A percentile compares a stretch with the other conserved stretches of the same genome.
These are phyloP conservation scores for Zostera marina DNA, from an alignment of 116 monocot species.

Conservation along the genomic window DNA sequence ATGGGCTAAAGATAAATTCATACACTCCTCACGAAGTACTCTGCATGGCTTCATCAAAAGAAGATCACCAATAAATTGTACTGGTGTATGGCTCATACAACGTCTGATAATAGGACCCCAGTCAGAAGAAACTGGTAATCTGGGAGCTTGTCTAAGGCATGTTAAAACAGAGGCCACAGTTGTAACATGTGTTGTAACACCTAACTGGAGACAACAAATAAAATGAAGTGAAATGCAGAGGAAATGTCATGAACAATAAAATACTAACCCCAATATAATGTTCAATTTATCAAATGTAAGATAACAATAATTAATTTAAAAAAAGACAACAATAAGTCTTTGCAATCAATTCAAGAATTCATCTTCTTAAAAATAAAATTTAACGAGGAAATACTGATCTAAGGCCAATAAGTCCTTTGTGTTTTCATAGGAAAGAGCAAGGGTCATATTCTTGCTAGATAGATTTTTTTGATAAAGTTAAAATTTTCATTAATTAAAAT, in stretches of 20 bases:
- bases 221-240: background rate
- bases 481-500: too few species aligned
- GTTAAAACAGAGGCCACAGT: conserved; percentile 43
- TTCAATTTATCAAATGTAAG: background rate
- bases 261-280: too few species aligned
- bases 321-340: too few species aligned
- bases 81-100: conserved; percentile 40
- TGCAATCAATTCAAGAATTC: background rate
- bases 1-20: conserved; percentile 56
- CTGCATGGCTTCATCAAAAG: conserved; percentile 5
- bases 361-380: too few species aligned
- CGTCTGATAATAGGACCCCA: conserved; percentile 71
- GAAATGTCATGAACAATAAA: background rate
- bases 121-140: conserved; percentile 67
- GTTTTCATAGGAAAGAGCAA: too few species aligned
- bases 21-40: conserved; percentile 57
- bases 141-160: conserved; percentile 77
- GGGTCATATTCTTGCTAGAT: too few species aligned
- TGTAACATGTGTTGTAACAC: conserved; percentile 10
- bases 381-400: too few species aligned
- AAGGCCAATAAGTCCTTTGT: too few species aligned
- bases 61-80: conserved; percentile 6
- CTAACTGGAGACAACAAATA: conserved; percentile 8
- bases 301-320: background rate
- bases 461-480: too few species aligned